phyloP scores from a whole-genome alignment of 169 alveolate species.

The Plasmodium malariae region DNA sequence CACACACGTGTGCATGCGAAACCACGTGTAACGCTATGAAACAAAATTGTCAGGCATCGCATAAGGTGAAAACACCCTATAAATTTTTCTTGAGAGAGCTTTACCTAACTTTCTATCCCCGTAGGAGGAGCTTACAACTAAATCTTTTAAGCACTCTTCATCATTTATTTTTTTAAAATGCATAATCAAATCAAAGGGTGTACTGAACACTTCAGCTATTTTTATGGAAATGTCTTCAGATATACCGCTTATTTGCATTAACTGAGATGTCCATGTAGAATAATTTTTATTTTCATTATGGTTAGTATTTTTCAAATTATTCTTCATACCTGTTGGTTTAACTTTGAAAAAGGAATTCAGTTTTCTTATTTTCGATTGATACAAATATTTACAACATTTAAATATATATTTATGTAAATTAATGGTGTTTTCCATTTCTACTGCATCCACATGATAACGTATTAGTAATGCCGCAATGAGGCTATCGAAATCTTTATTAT shows the following conservation, averaged over 20 bases:
- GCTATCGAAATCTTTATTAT: conserved; percentile 30
- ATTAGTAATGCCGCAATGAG: conserved; percentile 36
- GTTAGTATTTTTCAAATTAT: background rate
- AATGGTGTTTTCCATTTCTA: conserved; percentile 40
- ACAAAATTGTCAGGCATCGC: conserved; percentile 36
- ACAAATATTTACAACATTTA: conserved; percentile 52
- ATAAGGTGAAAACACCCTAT: conserved; percentile 52
- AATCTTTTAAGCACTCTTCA: conserved; percentile 70
- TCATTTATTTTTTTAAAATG: conserved; percentile 63
- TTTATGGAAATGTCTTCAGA: conserved; percentile 60
- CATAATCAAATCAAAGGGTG: conserved; percentile 60
- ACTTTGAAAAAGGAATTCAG: conserved; percentile 56
- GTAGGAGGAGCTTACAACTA: conserved; percentile 44
- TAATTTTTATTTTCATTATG: background rate
- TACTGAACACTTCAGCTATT: conserved; percentile 33
- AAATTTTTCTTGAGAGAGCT: conserved; percentile 66
- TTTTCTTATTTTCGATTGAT: conserved; percentile 53
- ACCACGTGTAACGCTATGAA: no score
- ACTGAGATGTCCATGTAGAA: conserved; percentile 62
- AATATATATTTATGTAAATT: conserved; percentile 34
- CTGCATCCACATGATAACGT: conserved; percentile 36
- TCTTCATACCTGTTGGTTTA: conserved; percentile 43
- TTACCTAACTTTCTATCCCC: conserved; percentile 66
- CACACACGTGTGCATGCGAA: background rate
- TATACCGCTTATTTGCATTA: conserved; percentile 71